Base-by-base conservation (phyloP, 1,284 basidiomycete species). In the Pseudozyma thailandica region DNA sequence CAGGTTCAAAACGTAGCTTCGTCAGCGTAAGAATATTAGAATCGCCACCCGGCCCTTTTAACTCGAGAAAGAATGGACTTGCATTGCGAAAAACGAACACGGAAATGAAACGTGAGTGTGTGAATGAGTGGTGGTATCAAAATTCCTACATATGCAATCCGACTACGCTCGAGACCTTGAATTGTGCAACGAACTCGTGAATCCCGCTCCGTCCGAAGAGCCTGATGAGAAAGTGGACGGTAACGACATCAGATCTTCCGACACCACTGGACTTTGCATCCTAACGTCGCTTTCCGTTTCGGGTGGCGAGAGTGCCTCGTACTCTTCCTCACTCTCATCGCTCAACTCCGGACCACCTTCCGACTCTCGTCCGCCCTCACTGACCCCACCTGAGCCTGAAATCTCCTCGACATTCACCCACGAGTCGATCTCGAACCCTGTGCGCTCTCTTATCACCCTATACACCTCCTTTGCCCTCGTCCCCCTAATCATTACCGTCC, bases 361-460 rank as follows among this genome's bases (percentile, higher is more conserved):
- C 15, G 16, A 33, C 12, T 10, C 31, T 33, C 12, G 3, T 13
- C 31, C n/a, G 31, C 12, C 12, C 31, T 33, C 31, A 16, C 31
- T 33, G n/a, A n/a, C n/a, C n/a, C n/a, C n/a, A n/a, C n/a, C n/a
- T n/a, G n/a, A n/a, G n/a, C n/a, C n/a, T n/a, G n/a, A n/a, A 38
- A 31, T 30, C 37, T 16, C 33, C 6, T 48, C 35, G 12, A 58
- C 23, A 4, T 3, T 26, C 6, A 52, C 57, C 65, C 65, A 69
- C 0, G 0, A 21, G 1, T 37, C 28, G 8, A 50, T 45, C 0
- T 37, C 50, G 37, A 60, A 64, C 30, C 15, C 31, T 0, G 56
- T 30, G 4, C 12, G 13, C 1, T 15, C 2, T 4, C 21, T 16
- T 35, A 64, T 23, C 38, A 31, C 7, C 30, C 15, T 15, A 31